Evolutionary conservation across 345 rosid species (phyloP).

Genomic region (Corchorus capsularis): DNA sequence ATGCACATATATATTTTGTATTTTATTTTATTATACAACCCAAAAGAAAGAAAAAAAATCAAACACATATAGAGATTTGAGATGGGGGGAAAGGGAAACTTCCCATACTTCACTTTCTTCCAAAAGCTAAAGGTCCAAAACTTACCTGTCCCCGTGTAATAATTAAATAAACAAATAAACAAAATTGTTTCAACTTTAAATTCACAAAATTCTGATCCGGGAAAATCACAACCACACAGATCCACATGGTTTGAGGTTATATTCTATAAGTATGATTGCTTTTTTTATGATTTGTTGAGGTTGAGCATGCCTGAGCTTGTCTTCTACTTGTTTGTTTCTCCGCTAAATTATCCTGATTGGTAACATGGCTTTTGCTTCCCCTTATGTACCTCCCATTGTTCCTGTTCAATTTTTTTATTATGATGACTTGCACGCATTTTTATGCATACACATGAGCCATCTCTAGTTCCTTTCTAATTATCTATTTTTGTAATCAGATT

Average conservation of each 20-base stretch:
- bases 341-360: not conserved
- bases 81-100: conserved; percentile 15
- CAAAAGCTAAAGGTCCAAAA: conserved; percentile 16
- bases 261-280: not conserved
- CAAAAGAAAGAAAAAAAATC: too few species aligned
- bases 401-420: not conserved
- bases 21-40: not conserved
- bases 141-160: conserved; percentile 4
- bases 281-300: not conserved
- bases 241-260: conserved; percentile 11
- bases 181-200: not conserved
- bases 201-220: not conserved
- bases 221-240: conserved; percentile 11
- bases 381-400: not conserved
- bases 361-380: not conserved
- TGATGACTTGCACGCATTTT: not conserved
- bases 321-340: conserved; percentile 2
- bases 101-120: conserved; percentile 18
- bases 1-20: not conserved
- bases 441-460: not conserved
- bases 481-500: too few species aligned
- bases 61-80: not conserved
- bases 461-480: not conserved
- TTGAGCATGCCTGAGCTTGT: conserved; percentile 1
- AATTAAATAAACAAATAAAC: not conserved